A percentile compares a stretch with the other conserved stretches of the same genome.
These are phyloP conservation scores for Hyphopichia fennica DNA, from an alignment of 1,139 yeast species.

Conservation along the genomic window DNA sequence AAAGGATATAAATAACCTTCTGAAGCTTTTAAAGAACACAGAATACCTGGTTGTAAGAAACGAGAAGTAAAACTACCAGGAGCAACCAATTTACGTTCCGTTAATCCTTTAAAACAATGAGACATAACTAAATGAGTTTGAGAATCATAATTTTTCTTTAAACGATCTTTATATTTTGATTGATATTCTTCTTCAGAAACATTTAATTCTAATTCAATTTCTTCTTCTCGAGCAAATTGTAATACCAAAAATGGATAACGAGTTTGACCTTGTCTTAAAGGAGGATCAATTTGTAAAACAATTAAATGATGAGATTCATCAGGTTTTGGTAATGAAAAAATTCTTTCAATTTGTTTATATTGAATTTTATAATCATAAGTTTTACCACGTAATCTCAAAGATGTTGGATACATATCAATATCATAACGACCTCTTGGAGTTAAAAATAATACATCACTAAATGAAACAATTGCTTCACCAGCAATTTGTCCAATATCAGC, in stretches of 20 bases:
- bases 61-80: constrained; percentile 85
- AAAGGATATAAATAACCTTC: constrained; percentile 92
- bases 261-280: constrained; percentile 88
- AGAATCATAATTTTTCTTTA: constrained; percentile 77
- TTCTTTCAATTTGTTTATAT: constrained; percentile 84
- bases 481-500: constrained; percentile 97
- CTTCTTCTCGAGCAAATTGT: constrained; percentile 89
- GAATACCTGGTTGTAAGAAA: constrained; percentile 76
- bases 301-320: constrained; percentile 90
- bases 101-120: constrained; percentile 85
- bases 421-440: constrained; percentile 99
- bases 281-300: constrained; percentile 92
- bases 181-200: constrained; percentile 81
- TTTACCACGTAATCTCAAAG: constrained; percentile 92
- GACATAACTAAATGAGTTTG: constrained; percentile 84
- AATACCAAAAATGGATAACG: constrained; percentile 89
- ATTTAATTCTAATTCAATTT: constrained; percentile 86
- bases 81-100: constrained; percentile 79
- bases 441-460: constrained; percentile 85
- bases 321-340: constrained; percentile 89
- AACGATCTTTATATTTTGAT: constrained; percentile 70
- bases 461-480: constrained; percentile 96
- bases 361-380: constrained; percentile 96
- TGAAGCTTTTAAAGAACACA: constrained; percentile 91
- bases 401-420: constrained; percentile 86